Evolutionary conservation across 2,329 filamentous ascomycete genomes (phyloP).

Genomic region (Pseudocercospora crystallina): DNA sequence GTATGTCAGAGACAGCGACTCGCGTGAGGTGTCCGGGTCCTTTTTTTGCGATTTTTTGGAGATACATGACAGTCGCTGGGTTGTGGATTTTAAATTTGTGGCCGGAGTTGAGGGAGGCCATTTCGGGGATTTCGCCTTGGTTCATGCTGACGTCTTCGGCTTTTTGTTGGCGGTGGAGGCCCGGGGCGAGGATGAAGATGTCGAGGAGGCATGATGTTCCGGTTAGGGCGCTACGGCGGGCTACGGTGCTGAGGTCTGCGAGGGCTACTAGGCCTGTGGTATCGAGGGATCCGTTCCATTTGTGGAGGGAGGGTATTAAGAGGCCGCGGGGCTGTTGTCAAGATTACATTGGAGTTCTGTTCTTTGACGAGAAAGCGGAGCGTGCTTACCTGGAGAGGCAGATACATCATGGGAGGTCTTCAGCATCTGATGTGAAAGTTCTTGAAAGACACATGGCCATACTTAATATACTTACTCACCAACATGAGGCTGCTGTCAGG

Average conservation of each 20-base stretch:
- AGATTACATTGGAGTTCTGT: too few species aligned
- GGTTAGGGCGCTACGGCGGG: constrained; percentile 56
- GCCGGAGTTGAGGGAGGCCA: constrained; percentile 45
- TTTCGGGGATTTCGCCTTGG: constrained; percentile 42
- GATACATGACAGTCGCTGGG: constrained; percentile 54
- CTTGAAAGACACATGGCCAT: too few species aligned
- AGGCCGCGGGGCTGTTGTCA: too few species aligned
- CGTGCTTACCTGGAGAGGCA: too few species aligned
- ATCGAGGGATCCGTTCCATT: constrained; percentile 11
- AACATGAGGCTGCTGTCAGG: too few species aligned
- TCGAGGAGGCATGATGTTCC: constrained; percentile 60
- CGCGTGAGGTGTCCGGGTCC: constrained; percentile 29
- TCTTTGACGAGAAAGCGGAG: too few species aligned
- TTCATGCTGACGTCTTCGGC: constrained; percentile 49
- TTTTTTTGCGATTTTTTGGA: constrained; percentile 36
- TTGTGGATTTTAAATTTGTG: constrained; percentile 51
- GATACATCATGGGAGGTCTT: too few species aligned
- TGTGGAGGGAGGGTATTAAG: too few species aligned
- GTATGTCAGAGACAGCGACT: constrained; percentile 16
- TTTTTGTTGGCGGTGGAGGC: constrained; percentile 61
- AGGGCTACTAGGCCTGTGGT: constrained; percentile 59
- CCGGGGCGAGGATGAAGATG: constrained; percentile 58
- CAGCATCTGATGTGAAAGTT: too few species aligned
- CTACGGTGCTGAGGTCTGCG: constrained; percentile 58
- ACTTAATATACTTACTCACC: too few species aligned